These are phyloP conservation scores for Nepenthes alata DNA, from an alignment of 179 eudicot species.

Conservation along the genomic window DNA sequence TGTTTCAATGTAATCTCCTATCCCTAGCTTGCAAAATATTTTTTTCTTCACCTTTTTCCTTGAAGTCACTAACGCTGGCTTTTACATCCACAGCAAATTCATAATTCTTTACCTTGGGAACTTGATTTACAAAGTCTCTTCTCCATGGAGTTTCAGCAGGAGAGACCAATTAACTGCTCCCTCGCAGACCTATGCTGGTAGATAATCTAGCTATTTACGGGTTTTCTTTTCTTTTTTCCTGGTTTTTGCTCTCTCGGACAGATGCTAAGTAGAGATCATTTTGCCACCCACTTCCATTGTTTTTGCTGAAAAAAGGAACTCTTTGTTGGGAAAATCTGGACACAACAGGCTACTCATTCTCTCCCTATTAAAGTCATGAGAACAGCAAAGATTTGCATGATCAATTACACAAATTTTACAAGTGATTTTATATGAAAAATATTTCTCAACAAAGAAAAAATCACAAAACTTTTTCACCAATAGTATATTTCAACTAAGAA, in stretches of 20 bases:
- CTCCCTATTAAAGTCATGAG: too few species aligned
- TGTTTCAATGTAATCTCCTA: slow-evolving; percentile 39
- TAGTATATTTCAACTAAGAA: too few species aligned
- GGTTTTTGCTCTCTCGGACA: neutral
- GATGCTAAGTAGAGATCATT: neutral
- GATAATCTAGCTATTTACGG: neutral
- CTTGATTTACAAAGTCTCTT: slow-evolving; percentile 46
- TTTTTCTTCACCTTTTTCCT: neutral
- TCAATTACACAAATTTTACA: too few species aligned
- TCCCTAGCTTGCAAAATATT: neutral
- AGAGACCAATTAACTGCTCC: slow-evolving; percentile 36
- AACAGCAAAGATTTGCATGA: too few species aligned
- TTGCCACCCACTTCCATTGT: too few species aligned
- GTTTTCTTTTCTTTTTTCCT: too few species aligned
- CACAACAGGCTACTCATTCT: too few species aligned
- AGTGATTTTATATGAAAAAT: too few species aligned
- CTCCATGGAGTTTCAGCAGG: slow-evolving; percentile 55
- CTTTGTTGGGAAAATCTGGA: too few species aligned
- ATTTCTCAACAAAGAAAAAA: too few species aligned
- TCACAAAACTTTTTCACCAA: too few species aligned
- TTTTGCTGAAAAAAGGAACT: too few species aligned
- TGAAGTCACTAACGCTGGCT: slow-evolving; percentile 4
- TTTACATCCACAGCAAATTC: slow-evolving; percentile 36
- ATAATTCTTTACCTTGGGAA: slow-evolving; percentile 57
- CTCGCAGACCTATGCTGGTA: slow-evolving; percentile 61